These are phyloP conservation scores for Thelonectria olida DNA, from an alignment of 2,329 filamentous ascomycete genomes.

Conservation along the genomic window DNA sequence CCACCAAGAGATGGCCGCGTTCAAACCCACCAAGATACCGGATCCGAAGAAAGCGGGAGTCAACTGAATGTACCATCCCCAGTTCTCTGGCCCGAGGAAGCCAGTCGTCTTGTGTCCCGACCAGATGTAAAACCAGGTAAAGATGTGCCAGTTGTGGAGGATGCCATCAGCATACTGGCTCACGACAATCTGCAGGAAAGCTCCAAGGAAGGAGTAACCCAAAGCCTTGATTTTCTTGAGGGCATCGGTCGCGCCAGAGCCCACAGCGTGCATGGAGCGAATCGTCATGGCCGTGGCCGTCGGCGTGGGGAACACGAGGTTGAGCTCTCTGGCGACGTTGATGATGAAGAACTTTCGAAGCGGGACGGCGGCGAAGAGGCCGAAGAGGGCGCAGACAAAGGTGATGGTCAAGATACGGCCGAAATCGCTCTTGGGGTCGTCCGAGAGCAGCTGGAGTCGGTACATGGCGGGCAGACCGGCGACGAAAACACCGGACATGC, in stretches of 20 bases:
- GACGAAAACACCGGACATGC: constrained; percentile 65
- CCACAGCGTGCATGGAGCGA: constrained; percentile 68
- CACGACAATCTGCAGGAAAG: constrained; percentile 62
- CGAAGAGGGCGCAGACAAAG: constrained; percentile 70
- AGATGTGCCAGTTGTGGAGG: constrained; percentile 67
- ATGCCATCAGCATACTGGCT: constrained; percentile 68
- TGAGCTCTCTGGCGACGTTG: constrained; percentile 68
- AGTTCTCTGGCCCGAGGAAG: constrained; percentile 62
- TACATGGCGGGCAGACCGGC: constrained; percentile 70
- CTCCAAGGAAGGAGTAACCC: constrained; percentile 57
- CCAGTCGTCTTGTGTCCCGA: constrained; percentile 59
- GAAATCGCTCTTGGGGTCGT: constrained; percentile 63
- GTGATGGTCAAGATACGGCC: constrained; percentile 67
- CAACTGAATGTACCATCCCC: constrained; percentile 69
- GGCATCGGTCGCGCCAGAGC: constrained; percentile 60
- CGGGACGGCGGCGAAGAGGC: constrained; percentile 70
- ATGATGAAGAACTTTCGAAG: constrained; percentile 76
- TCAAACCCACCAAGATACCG: constrained; percentile 60
- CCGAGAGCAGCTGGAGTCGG: constrained; percentile 59
- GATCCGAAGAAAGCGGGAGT: constrained; percentile 70
- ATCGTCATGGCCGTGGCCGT: constrained; percentile 71
- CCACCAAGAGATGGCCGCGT: constrained; percentile 67
- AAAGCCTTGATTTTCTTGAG: constrained; percentile 67
- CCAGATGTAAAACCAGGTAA: constrained; percentile 65
- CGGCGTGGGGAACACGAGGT: constrained; percentile 67